Evolutionary conservation across 2,329 filamentous ascomycete species (phyloP).

Genomic region (Phyllachora maydis): DNA sequence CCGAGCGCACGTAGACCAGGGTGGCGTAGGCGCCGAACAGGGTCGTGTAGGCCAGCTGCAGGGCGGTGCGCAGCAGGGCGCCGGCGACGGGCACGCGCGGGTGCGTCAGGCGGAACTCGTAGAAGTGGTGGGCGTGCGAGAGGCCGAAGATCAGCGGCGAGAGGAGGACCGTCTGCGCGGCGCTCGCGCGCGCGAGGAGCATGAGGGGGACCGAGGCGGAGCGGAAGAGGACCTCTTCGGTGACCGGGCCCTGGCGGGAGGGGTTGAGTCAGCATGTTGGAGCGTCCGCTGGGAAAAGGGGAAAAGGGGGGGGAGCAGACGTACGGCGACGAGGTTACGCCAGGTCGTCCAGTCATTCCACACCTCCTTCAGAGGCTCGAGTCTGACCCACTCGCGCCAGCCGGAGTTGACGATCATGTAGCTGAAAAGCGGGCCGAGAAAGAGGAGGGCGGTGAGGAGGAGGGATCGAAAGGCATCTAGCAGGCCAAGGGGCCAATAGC

Average conservation of each 20-base stretch:
- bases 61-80: conserved; percentile 48
- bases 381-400: conserved; percentile 43
- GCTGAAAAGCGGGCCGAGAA: conserved; percentile 71
- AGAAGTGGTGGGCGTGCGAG: conserved; percentile 87
- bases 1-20: conserved; percentile 72
- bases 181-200: conserved; percentile 42
- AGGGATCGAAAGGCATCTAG: conserved; percentile 42
- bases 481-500: conserved; percentile 58
- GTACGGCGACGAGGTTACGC: conserved; percentile 70
- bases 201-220: conserved; percentile 70
- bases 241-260: conserved; percentile 50
- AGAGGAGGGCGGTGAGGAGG: conserved; percentile 58
- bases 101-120: conserved; percentile 74
- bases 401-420: conserved; percentile 48
- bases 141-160: conserved; percentile 82
- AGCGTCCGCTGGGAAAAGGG: not conserved
- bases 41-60: conserved; percentile 82
- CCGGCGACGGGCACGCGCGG: conserved; percentile 43
- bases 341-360: conserved; percentile 61
- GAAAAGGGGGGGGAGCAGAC: conserved; percentile 11
- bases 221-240: conserved; percentile 87
- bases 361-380: conserved; percentile 32
- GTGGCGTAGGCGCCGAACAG: conserved; percentile 87
- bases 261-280: conserved; percentile 3
- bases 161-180: conserved; percentile 47